Percentiles rank a stretch among this genome's conserved stretches.
Conservation (phyloP, 176 grass and related monocot genomes). For the Oryza meyeriana region DNA sequence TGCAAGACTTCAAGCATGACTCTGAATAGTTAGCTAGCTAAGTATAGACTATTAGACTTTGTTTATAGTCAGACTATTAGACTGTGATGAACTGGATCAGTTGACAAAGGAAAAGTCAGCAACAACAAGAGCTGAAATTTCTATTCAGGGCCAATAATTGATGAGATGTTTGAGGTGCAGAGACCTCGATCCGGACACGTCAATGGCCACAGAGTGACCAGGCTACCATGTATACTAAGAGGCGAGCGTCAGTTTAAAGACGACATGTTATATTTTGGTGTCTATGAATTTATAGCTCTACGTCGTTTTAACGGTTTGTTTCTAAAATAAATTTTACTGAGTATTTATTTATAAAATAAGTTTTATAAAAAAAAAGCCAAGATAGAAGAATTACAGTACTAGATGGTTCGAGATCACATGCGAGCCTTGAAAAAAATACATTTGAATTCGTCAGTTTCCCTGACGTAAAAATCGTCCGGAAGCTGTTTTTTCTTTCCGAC, state of each 20-base stretch:
- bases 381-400: too few species aligned
- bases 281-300: too few species aligned
- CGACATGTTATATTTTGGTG: too few species aligned
- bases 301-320: too few species aligned
- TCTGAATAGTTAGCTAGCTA: not conserved
- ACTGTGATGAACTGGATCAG: not conserved
- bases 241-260: too few species aligned
- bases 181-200: too few species aligned
- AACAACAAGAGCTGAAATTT: not conserved
- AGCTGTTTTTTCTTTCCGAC: not conserved
- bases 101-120: constrained; percentile 12
- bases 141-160: too few species aligned
- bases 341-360: too few species aligned
- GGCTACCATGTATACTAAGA: too few species aligned
- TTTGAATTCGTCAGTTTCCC: not conserved
- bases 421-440: not conserved
- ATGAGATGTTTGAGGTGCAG: not conserved
- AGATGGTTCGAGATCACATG: not conserved
- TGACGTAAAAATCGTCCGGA: not conserved
- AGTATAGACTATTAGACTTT: not conserved
- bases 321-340: too few species aligned
- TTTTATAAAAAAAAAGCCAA: too few species aligned
- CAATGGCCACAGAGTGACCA: too few species aligned
- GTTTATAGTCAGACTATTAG: not conserved
- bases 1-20: not conserved